Conservation (phyloP, 225 moss, liverwort and hornwort species). For the Antitrichia curtipendula region DNA sequence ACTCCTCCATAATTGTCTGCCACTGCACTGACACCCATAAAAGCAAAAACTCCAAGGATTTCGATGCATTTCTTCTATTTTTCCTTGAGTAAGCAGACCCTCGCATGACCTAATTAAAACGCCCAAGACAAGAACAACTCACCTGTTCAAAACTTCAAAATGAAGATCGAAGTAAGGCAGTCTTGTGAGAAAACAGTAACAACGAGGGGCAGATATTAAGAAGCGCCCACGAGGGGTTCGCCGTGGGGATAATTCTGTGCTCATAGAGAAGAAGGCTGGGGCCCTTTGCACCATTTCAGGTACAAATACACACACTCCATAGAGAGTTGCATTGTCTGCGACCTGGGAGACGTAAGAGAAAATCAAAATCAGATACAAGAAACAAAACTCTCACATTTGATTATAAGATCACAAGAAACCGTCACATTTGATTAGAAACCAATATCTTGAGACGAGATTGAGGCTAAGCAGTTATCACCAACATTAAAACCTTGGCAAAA, state of each 20-base stretch:
- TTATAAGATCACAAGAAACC: background rate
- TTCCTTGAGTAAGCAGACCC: background rate
- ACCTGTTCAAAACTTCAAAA: slow-evolving; percentile 95
- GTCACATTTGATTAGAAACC: background rate
- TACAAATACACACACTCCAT: slow-evolving; percentile 90
- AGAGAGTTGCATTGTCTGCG: slow-evolving; percentile 84
- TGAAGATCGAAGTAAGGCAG: slow-evolving; percentile 87
- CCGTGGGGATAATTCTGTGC: slow-evolving; percentile 68
- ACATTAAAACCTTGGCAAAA: background rate
- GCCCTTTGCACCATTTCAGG: slow-evolving; percentile 93
- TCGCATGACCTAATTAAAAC: background rate
- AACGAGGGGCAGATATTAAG: slow-evolving; percentile 92
- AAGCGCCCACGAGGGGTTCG: slow-evolving; percentile 68
- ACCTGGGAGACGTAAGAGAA: slow-evolving; percentile 29
- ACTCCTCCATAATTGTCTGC: background rate
- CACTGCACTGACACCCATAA: background rate
- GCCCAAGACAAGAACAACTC: background rate
- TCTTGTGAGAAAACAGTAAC: slow-evolving; percentile 91
- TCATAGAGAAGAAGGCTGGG: slow-evolving; percentile 88
- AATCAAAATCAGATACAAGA: background rate
- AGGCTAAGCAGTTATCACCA: background rate
- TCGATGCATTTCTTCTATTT: background rate
- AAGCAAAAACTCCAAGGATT: background rate
- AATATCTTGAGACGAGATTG: background rate
- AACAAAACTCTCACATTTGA: background rate